Conservation (phyloP, 2,329 filamentous ascomycete genomes). For the Byssochlamys sp. region DNA sequence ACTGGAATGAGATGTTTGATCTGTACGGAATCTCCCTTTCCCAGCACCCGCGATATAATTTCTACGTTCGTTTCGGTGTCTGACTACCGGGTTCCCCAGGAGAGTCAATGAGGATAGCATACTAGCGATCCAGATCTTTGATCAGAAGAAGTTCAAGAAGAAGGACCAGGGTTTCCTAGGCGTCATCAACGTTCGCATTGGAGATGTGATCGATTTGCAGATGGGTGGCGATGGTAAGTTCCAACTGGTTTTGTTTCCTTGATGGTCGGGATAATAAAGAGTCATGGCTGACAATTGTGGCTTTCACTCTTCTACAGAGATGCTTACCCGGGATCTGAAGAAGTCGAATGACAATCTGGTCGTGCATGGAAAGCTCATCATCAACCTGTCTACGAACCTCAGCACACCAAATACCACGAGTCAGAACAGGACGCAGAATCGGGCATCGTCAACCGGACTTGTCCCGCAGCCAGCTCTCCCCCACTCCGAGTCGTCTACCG, state of each 20-base stretch:
- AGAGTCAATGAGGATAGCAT: conserved; percentile 90
- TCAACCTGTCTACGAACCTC: conserved; percentile 90
- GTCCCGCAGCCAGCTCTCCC: conserved; percentile 21
- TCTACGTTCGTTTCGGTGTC: conserved; percentile 2
- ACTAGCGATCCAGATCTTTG: conserved; percentile 93
- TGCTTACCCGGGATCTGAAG: conserved; percentile 93
- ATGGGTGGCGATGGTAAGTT: conserved; percentile 78
- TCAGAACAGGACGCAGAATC: conserved; percentile 23
- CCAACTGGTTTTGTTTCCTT: conserved; percentile 4
- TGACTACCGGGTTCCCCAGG: conserved; percentile 41
- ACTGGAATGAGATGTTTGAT: conserved; percentile 99
- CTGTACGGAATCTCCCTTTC: conserved; percentile 54
- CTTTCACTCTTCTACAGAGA: conserved; percentile 50
- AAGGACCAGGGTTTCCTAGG: conserved; percentile 98
- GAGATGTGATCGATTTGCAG: conserved; percentile 84
- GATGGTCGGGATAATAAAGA: conserved; percentile 5
- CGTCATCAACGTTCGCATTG: conserved; percentile 92
- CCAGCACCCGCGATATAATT: not conserved
- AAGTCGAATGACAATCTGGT: conserved; percentile 97
- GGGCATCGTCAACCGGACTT: conserved; percentile 32
- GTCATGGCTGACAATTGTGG: conserved; percentile 16
- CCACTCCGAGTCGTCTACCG: conserved; percentile 20
- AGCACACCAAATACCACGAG: conserved; percentile 53
- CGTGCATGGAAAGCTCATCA: conserved; percentile 92
- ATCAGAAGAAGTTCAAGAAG: conserved; percentile 99